Percentiles rank a stretch among this genome's conserved stretches.
Evolutionary conservation across 345 rosid genomes (phyloP).

Genomic region (Draba incana): DNA sequence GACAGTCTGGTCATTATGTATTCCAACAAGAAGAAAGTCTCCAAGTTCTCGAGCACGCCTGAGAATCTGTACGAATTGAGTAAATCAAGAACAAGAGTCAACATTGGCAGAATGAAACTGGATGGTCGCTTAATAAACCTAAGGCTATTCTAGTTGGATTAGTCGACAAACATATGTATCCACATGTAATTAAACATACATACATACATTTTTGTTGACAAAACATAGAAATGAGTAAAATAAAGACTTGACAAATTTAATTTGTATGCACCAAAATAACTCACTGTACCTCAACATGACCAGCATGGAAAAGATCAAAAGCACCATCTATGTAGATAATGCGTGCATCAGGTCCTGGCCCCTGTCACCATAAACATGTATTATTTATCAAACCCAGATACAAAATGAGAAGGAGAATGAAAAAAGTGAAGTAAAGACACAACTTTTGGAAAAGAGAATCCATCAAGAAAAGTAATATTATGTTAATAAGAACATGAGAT

Average conservation of each 20-base stretch:
- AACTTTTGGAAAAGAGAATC: neutral
- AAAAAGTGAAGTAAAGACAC: neutral
- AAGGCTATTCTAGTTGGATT: slow-evolving; percentile 1
- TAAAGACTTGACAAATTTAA: neutral
- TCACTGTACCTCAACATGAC: slow-evolving; percentile 87
- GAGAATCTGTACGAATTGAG: slow-evolving; percentile 60
- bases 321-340: slow-evolving; percentile 94
- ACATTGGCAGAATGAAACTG: slow-evolving; percentile 1
- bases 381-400: slow-evolving; percentile 10
- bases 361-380: slow-evolving; percentile 50
- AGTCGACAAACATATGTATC: neutral
- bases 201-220: neutral
- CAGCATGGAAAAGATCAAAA: slow-evolving; percentile 98
- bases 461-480: slow-evolving; percentile 9
- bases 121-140: neutral
- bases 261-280: slow-evolving; percentile 19
- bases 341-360: slow-evolving; percentile 85
- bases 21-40: slow-evolving; percentile 91
- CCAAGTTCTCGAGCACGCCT: slow-evolving; percentile 89
- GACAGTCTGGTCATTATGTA: slow-evolving; percentile 82
- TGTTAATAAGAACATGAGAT: neutral
- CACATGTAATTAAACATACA: neutral
- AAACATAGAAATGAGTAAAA: slow-evolving; percentile 1
- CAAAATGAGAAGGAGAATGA: slow-evolving; percentile 4
- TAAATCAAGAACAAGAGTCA: slow-evolving; percentile 17